Evolutionary conservation across 305 asterid species (phyloP).

Genomic region (Plantago lanceolata): DNA sequence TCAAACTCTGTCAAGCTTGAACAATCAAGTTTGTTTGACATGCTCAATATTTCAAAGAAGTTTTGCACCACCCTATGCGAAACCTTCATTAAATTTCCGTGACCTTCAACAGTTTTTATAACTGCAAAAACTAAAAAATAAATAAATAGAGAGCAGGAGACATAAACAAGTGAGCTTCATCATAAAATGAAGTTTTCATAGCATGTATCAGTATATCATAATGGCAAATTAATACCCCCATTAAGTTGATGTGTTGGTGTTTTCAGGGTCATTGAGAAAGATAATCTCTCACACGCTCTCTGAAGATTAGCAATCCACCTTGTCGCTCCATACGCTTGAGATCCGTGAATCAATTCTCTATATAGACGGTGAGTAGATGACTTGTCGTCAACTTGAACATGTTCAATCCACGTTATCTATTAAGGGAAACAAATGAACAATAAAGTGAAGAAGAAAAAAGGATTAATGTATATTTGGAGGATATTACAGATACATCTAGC

Average conservation of each 20-base stretch:
- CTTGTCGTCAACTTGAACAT: constrained; percentile 69
- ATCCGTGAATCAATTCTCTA: constrained; percentile 42
- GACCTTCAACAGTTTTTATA: constrained; percentile 37
- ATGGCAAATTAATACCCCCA: constrained; percentile 39
- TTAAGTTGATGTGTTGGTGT: constrained; percentile 33
- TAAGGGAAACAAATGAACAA: neutral
- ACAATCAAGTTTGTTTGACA: constrained; percentile 38
- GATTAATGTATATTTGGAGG: too few relatives aligned
- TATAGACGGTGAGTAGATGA: constrained; percentile 44
- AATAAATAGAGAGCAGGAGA: neutral
- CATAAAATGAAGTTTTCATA: neutral
- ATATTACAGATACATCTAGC: neutral
- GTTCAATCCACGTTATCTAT: constrained; percentile 82
- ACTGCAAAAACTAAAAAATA: constrained; percentile 29
- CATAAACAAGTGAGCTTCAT: neutral
- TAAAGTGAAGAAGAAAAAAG: neutral
- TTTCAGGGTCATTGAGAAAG: constrained; percentile 35
- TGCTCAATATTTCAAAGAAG: constrained; percentile 45
- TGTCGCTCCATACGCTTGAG: constrained; percentile 68
- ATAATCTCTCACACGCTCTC: constrained; percentile 57
- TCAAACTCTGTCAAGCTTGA: constrained; percentile 32
- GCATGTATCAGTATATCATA: neutral
- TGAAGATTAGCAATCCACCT: constrained; percentile 58
- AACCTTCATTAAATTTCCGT: constrained; percentile 44
- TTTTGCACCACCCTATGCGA: constrained; percentile 63